Conservation (phyloP, 768 basidiomycete species). For the Multifurca ochricompacta region DNA sequence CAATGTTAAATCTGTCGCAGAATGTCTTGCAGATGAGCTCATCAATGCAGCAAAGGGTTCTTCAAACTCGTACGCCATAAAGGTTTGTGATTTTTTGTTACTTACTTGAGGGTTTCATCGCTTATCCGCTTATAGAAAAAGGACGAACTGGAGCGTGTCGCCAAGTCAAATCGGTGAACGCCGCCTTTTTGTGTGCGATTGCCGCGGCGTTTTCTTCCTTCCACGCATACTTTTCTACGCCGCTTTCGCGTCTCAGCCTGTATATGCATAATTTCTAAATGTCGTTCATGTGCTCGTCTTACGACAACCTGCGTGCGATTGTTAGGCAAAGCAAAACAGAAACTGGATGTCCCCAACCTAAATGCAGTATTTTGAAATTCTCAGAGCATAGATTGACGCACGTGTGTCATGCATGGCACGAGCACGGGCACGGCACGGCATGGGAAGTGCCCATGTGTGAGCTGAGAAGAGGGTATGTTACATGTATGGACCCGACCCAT, state of each 20-base stretch:
- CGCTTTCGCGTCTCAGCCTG: not conserved
- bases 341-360: not conserved
- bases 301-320: conserved; percentile 4
- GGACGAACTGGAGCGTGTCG: conserved; percentile 99
- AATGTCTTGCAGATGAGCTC: conserved; percentile 98
- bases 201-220: not conserved
- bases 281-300: conserved; percentile 10
- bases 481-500: not conserved
- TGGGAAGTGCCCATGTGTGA: not conserved
- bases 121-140: conserved; percentile 75
- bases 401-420: conserved; percentile 2
- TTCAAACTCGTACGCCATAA: conserved; percentile 99
- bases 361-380: conserved; percentile 11
- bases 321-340: conserved; percentile 1
- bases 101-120: not conserved
- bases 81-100: conserved; percentile 41
- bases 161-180: conserved; percentile 98
- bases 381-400: conserved; percentile 4
- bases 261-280: conserved; percentile 8
- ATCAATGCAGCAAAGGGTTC: conserved; percentile 99
- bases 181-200: not conserved
- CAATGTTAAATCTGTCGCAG: conserved; percentile 98
- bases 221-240: conserved; percentile 3
- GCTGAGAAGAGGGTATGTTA: not conserved
- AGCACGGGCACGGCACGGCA: conserved; percentile 10